Evolutionary conservation across 208 protist genomes (phyloP), one percentile per base, ranked within the genome.

Genomic region (Trypanosoma lewisi): DNA sequence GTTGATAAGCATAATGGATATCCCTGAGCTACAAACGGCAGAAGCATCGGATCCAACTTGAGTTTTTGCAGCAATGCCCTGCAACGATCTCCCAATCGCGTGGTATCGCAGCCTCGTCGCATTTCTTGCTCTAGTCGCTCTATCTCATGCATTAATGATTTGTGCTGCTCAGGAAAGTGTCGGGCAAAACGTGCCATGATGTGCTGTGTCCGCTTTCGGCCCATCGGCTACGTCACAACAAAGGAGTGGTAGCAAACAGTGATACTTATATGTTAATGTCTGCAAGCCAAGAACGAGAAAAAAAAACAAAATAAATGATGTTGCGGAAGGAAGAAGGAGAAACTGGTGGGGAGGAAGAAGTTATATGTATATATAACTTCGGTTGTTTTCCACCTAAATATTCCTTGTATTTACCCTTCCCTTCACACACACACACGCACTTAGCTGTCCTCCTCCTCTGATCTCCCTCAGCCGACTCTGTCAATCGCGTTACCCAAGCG

Each of bases 1-100:
- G 65, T 23, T 16, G 47, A 21, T 2, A 70, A 34, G 19, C 31
- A 58, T 2, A 56, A 19, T 14, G 65, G 65, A 49, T 19, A 58
- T 14, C 65, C 65, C 28, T 70, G 65, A 7, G 65, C 53, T 28
- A 58, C 47, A 37, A 44, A 70, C 21, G 65, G 49, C 47, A 37
- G 23, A 3, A 70, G 21, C 36, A 21, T 3, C 2, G 9, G 21
- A 37, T 49, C 25, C 12, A 21, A 19, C 7, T 28, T 19, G 33
- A 70, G 25, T 34, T 45, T 3, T 19, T 47, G 56, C 21, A 70
- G 33, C 8, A 69, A 11, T n/a, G 42, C 25, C 19, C 8, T 1
- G 47, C 65, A 70, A 17, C 55, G n/a, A 33, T 42, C 48, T 1
- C 6, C 21, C 47, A 70, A 28, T 5, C 47, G 47, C 8, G 23